Evolutionary conservation across 129 eudicot genomes (phyloP), one percentile per base, ranked within the genome.

Genomic region (Silybum marianum): DNA sequence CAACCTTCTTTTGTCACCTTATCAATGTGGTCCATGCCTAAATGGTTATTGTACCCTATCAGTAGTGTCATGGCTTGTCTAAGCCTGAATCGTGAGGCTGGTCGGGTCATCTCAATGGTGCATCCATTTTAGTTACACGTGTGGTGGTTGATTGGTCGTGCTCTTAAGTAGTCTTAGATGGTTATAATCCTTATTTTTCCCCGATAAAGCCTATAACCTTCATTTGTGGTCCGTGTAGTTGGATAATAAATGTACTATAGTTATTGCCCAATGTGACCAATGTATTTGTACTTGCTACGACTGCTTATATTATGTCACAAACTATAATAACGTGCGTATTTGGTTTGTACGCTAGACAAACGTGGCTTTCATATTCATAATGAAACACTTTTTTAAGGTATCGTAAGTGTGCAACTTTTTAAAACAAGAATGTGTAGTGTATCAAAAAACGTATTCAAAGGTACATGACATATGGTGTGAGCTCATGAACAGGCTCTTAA

Each of bases 1-100:
- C 66, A 58, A 83, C 77, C 60, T 25, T 1, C 44, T 71, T 83
- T 76, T 77, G 76, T 81, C 82, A 60, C 82, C 78, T 62, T 83
- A 83, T 58, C 69, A 71, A 38, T 40, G 38, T 32, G 73, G 51
- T 40, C 62, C 65, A 34, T 69, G 72, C 81, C 30, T 82, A 32
- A 82, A 69, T 25, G 67, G 54, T 24, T 8, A 54, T 42, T 39
- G 60, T 36, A 75, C 69, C 9, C 24, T 26, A 21, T 65, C 46
- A 69, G 46, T 23, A 38, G 44, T 48, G 72, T 23, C 82, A 77
- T 69, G 36, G 44, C 14, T 38, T 69, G 67, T 9, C 42, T 25
- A 28, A 34, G 78, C 19, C 65, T 58, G 54, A 48, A 54, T 72
- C 67, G 26, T 7, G 22, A 60, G 63, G 22, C 40, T 69, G 34